A percentile compares a stretch with the other conserved stretches of the same genome.
Conservation (phyloP, 306 rosid species). For the Spatholobus suberectus region DNA sequence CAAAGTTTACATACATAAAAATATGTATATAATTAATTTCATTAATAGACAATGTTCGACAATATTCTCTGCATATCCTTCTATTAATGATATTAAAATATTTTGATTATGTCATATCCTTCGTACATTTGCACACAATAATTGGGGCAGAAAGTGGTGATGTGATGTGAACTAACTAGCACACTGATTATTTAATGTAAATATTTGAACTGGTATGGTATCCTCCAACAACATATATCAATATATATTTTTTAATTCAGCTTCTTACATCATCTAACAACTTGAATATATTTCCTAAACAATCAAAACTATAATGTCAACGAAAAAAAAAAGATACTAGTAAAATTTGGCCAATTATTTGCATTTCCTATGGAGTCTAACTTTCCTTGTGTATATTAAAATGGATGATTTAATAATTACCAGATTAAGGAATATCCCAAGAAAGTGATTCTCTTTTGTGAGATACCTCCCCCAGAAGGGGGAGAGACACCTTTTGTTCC, state of each 20-base stretch:
- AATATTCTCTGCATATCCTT: conserved; percentile 29
- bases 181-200: neutral
- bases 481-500: conserved; percentile 90
- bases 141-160: conserved; percentile 7
- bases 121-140: neutral
- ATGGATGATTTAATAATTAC: neutral
- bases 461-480: conserved; percentile 86
- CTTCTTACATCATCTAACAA: conserved; percentile 13
- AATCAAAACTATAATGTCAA: neutral
- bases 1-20: conserved; percentile 7
- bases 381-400: neutral
- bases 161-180: neutral
- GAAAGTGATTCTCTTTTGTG: conserved; percentile 69
- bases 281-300: conserved; percentile 12
- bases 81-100: conserved; percentile 3
- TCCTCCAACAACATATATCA: neutral
- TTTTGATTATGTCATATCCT: conserved; percentile 30
- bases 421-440: conserved; percentile 76
- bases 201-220: neutral
- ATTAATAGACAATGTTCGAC: neutral
- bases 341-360: conserved; percentile 19
- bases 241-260: neutral
- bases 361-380: neutral
- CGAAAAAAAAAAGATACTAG: neutral
- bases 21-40: neutral